These are phyloP conservation scores for Ceratocystis harringtonii DNA, from an alignment of 2,329 filamentous ascomycete species.

Conservation along the genomic window DNA sequence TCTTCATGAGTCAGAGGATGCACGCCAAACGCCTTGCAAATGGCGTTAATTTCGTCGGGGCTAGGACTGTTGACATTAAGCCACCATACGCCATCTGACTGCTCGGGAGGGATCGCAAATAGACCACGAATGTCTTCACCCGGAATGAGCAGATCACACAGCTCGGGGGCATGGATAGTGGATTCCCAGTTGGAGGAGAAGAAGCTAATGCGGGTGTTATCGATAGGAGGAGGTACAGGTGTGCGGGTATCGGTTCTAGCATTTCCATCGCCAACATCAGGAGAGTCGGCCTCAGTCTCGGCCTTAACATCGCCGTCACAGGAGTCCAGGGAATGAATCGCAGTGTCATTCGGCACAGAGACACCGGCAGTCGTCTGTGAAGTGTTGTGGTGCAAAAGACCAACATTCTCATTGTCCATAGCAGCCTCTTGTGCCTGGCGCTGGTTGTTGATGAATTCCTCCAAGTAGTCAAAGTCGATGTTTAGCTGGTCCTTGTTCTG, in stretches of 20 bases:
- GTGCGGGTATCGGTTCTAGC: slow-evolving; percentile 8
- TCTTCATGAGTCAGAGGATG: slow-evolving; percentile 94
- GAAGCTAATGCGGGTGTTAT: slow-evolving; percentile 80
- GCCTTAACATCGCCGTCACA: slow-evolving; percentile 14
- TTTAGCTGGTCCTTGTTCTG: slow-evolving; percentile 60
- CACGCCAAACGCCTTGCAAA: slow-evolving; percentile 89
- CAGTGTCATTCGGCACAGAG: not conserved
- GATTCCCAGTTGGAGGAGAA: slow-evolving; percentile 92
- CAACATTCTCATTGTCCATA: slow-evolving; percentile 20
- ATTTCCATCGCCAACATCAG: slow-evolving; percentile 26
- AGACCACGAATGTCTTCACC: slow-evolving; percentile 81
- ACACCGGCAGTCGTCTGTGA: slow-evolving; percentile 24
- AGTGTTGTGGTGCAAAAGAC: slow-evolving; percentile 21
- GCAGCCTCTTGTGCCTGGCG: slow-evolving; percentile 24
- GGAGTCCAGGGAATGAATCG: not conserved
- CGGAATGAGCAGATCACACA: slow-evolving; percentile 76
- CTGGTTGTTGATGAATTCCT: slow-evolving; percentile 67
- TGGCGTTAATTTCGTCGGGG: slow-evolving; percentile 70
- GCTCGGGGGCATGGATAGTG: slow-evolving; percentile 77
- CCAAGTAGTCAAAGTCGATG: slow-evolving; percentile 85
- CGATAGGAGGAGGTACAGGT: slow-evolving; percentile 28
- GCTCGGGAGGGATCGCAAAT: slow-evolving; percentile 52
- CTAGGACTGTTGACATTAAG: slow-evolving; percentile 83
- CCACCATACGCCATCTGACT: slow-evolving; percentile 87
- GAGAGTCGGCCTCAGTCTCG: slow-evolving; percentile 24